A percentile compares a stretch with the other conserved stretches of the same genome.
phyloP scores from a whole-genome alignment of 306 rosid genomes.

The Casuarina glauca region DNA sequence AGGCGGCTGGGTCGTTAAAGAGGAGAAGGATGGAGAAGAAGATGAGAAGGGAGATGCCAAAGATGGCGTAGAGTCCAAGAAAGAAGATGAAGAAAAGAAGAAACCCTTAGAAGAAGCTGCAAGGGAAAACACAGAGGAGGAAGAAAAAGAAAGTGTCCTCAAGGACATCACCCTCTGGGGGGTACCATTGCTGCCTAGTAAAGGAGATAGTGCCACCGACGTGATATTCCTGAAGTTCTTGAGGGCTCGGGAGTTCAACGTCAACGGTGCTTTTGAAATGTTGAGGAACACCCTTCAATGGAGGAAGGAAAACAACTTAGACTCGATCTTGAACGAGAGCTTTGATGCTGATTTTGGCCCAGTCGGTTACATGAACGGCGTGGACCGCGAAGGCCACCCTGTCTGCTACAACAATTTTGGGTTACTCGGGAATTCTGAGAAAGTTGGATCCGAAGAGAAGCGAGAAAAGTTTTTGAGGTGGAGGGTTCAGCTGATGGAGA shows the following conservation, averaged over 20 bases:
- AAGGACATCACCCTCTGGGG: slow-evolving; percentile 44
- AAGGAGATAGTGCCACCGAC: slow-evolving; percentile 37
- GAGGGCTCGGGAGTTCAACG: slow-evolving; percentile 52
- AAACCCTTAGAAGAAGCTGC: not conserved
- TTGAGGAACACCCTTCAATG: slow-evolving; percentile 48
- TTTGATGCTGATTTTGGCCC: slow-evolving; percentile 32
- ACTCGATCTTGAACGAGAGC: slow-evolving; percentile 38
- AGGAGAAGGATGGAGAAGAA: not conserved
- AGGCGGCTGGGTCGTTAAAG: no score
- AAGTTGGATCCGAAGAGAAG: slow-evolving; percentile 42
- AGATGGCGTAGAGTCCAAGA: not conserved
- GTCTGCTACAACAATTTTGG: slow-evolving; percentile 53
- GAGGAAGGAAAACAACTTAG: slow-evolving; percentile 48
- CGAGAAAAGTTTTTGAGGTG: slow-evolving; percentile 40
- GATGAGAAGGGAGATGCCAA: not conserved
- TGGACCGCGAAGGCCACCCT: slow-evolving; percentile 49
- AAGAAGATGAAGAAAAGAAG: not conserved
- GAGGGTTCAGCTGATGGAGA: slow-evolving; percentile 59
- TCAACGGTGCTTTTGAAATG: slow-evolving; percentile 51
- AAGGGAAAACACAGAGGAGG: not conserved
- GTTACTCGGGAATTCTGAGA: slow-evolving; percentile 37
- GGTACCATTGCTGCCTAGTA: slow-evolving; percentile 42
- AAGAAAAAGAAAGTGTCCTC: slow-evolving; percentile 19
- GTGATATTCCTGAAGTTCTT: slow-evolving; percentile 46
- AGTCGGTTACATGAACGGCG: slow-evolving; percentile 35